Percentiles rank a stretch among this genome's conserved stretches.
Conservation (phyloP, 192 early-diverging fungal genomes). For the Coemansia sp. region DNA sequence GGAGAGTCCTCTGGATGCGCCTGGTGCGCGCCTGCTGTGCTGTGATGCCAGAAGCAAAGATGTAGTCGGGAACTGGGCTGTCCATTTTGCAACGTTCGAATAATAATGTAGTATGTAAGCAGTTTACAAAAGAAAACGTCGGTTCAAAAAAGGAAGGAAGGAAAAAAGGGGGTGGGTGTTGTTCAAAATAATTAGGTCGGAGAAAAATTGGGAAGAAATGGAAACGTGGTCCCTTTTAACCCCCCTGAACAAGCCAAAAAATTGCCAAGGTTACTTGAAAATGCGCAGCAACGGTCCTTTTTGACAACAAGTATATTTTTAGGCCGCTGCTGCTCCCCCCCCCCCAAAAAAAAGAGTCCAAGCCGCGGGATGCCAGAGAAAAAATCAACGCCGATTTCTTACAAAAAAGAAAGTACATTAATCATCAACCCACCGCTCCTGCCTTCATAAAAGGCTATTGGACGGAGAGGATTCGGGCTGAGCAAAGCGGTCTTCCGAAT, state of each 20-base stretch:
- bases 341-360: neutral
- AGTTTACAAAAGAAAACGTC: neutral
- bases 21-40: slow-evolving; percentile 51
- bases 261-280: neutral
- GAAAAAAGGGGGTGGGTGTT: neutral
- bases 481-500: neutral
- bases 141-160: neutral
- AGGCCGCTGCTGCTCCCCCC: neutral
- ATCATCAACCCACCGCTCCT: no score
- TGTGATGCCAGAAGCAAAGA: slow-evolving; percentile 48
- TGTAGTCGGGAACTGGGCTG: slow-evolving; percentile 43
- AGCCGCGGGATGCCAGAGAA: neutral
- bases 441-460: neutral
- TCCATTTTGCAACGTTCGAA: slow-evolving; percentile 22
- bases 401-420: neutral
- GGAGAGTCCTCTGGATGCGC: slow-evolving; percentile 23
- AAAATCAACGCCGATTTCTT: slow-evolving; percentile 6
- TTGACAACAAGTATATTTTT: slow-evolving; percentile 5
- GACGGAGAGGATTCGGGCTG: neutral
- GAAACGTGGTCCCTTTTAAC: neutral
- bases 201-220: neutral
- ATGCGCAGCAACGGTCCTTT: slow-evolving; percentile 7
- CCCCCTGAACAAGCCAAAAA: no score
- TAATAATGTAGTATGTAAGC: neutral
- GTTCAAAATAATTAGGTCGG: neutral